These are phyloP conservation scores for Phylloporus rhodoxanthus DNA, from an alignment of 768 basidiomycete species.

Conservation along the genomic window DNA sequence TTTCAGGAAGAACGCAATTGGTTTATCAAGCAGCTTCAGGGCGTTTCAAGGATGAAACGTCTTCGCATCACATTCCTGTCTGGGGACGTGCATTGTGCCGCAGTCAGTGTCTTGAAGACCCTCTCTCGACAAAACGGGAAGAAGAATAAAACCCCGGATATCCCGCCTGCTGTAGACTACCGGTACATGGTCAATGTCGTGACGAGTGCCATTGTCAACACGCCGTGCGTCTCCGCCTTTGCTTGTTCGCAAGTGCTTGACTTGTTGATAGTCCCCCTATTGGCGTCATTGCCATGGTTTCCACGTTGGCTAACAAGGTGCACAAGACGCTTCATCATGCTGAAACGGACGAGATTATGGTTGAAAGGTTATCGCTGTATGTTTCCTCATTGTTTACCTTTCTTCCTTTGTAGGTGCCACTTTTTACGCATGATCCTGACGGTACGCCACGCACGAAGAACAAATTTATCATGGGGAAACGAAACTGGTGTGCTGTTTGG, in stretches of 20 bases:
- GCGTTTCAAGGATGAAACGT: conserved; percentile 54
- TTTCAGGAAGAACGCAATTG: conserved; percentile 83
- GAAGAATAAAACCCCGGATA: conserved; percentile 29
- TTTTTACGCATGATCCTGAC: conserved; percentile 74
- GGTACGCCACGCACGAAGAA: conserved; percentile 63
- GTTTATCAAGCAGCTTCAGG: conserved; percentile 76
- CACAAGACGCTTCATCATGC: conserved; percentile 82
- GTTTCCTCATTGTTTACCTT: neutral
- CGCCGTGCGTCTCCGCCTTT: conserved; percentile 54
- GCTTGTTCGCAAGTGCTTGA: neutral
- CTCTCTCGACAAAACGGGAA: conserved; percentile 33
- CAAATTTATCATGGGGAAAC: conserved; percentile 77
- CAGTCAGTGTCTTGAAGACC: conserved; percentile 74
- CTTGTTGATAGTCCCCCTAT: conserved; percentile 45
- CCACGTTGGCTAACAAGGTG: conserved; percentile 68
- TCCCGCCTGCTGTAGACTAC: conserved; percentile 56
- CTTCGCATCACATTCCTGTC: conserved; percentile 80
- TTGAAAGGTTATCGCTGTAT: conserved; percentile 21
- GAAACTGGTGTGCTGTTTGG: conserved; percentile 80
- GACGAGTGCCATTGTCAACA: conserved; percentile 93
- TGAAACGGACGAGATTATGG: conserved; percentile 87
- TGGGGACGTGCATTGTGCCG: conserved; percentile 92
- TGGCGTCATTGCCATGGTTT: conserved; percentile 73
- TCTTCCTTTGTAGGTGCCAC: conserved; percentile 48
- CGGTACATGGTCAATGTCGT: conserved; percentile 91